Evolutionary conservation across 345 rosid species (phyloP), one percentile per base, ranked within the genome.

Genomic region (Anastatica hierochuntica): DNA sequence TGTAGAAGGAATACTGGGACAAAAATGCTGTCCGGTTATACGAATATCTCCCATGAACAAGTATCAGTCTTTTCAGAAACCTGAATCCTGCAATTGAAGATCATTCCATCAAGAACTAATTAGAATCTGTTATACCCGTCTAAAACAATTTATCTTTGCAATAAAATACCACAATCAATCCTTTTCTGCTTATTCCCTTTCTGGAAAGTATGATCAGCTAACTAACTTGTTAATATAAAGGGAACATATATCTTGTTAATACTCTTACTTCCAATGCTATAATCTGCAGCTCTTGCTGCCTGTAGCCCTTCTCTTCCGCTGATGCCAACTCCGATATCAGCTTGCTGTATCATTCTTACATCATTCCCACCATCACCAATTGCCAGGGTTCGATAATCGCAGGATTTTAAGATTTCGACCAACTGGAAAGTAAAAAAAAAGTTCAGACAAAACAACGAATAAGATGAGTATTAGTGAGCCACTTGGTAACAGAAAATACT

Each of bases 331-430:
- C 99, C 97, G 19, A 92, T 85, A 63, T 88, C 99, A 56, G 99
- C 95, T 76, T 92, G 88, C 53, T 92, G 99, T 64, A 92, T 92
- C 99, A 92, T 92, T 74, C 94, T 77, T 74, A 92, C 97, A 75
- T 92, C 99, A 81, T 92, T 92, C 49, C 99, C 99, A 56, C 97
- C 99, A 61, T 92, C 97, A 53, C 97, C 99, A 77, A 88, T 80
- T 14, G 99, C 99, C 63, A 92, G 72, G 24, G 94, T 88, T 72
- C 97, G 77, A 73, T 92, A 92, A 62, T 92, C 97, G 39, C 99
- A 85, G 40, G 88, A 88, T 76, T 85, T 92, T 51, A 92, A 67
- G 42, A 92, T 79, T 65, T 88, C 77, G 60, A 92, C 98, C 41
- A 92, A 90, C 97, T 88, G 90, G 58, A 63, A 51, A 59, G 57